These are phyloP conservation scores for Plectranthus barbatus DNA, from an alignment of 257 asterid genomes.

Conservation along the genomic window DNA sequence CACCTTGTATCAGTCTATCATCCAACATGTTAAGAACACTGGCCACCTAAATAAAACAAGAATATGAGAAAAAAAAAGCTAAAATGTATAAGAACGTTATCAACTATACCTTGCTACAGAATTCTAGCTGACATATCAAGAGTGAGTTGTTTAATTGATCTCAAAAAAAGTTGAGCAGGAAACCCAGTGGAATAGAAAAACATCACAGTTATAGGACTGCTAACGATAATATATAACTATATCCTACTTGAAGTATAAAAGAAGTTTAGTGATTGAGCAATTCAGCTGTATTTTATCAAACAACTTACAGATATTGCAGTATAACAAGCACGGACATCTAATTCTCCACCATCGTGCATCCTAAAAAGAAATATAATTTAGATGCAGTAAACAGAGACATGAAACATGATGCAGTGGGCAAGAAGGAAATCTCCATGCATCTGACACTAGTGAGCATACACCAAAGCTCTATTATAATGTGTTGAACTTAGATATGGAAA, in stretches of 20 bases:
- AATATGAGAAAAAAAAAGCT: constrained; percentile 18
- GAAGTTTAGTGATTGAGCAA: neutral
- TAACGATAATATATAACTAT: neutral
- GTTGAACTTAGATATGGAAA: neutral
- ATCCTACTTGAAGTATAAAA: neutral
- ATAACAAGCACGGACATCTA: constrained; percentile 96
- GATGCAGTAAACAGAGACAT: neutral
- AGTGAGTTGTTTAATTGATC: neutral
- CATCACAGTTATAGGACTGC: neutral
- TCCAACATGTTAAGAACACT: constrained; percentile 83
- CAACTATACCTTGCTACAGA: neutral
- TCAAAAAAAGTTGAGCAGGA: neutral
- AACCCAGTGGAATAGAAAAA: neutral
- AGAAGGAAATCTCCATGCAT: constrained; percentile 3
- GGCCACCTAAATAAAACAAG: constrained; percentile 60
- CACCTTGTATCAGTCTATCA: constrained; percentile 53
- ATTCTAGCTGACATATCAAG: neutral
- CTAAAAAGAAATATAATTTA: constrained; percentile 28
- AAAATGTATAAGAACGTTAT: neutral
- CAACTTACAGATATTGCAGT: constrained; percentile 91
- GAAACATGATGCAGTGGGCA: neutral
- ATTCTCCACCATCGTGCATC: constrained; percentile 99
- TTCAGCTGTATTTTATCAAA: neutral
- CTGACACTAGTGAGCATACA: neutral
- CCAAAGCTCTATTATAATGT: neutral